A percentile compares a stretch with the other conserved stretches of the same genome.
phyloP scores from a whole-genome alignment of 768 basidiomycete genomes.

The Leccinum aurantiacum region DNA sequence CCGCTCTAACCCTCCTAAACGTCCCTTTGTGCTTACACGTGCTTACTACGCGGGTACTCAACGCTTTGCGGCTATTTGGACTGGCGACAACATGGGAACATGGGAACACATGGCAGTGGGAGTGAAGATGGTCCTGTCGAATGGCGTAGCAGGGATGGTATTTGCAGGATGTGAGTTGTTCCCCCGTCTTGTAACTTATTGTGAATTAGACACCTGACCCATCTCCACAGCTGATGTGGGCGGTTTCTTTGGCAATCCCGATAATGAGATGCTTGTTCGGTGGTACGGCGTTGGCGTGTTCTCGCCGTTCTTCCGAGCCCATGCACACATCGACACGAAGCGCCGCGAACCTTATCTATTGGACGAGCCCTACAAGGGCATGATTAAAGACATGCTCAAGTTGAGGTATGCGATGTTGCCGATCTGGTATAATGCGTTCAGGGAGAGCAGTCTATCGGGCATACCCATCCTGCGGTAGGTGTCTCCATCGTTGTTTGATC shows the following conservation, averaged over 20 bases:
- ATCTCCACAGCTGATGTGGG: slow-evolving; percentile 83
- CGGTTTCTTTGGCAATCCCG: slow-evolving; percentile 97
- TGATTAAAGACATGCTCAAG: slow-evolving; percentile 74
- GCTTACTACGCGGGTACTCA: slow-evolving; percentile 96
- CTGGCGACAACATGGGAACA: slow-evolving; percentile 94
- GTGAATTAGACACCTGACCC: neutral
- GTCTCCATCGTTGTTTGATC: neutral
- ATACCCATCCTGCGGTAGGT: slow-evolving; percentile 78
- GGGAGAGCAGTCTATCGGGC: slow-evolving; percentile 79
- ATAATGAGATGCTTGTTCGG: slow-evolving; percentile 89
- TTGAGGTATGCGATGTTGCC: slow-evolving; percentile 86
- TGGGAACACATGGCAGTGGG: slow-evolving; percentile 98
- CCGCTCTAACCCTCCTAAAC: slow-evolving; percentile 71
- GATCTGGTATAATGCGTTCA: slow-evolving; percentile 98
- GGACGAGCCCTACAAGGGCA: slow-evolving; percentile 85
- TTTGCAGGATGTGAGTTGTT: slow-evolving; percentile 80
- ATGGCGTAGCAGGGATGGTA: slow-evolving; percentile 86
- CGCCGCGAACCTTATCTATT: slow-evolving; percentile 93
- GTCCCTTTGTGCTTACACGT: slow-evolving; percentile 95
- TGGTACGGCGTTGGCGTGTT: slow-evolving; percentile 98
- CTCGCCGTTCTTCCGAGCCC: slow-evolving; percentile 97
- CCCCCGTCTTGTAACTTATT: slow-evolving; percentile 1
- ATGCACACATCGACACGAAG: slow-evolving; percentile 97
- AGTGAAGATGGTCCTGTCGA: slow-evolving; percentile 88
- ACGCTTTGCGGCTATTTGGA: slow-evolving; percentile 97